Evolutionary conservation across 1,284 basidiomycete genomes (phyloP).

Genomic region (Malassezia psittaci): DNA sequence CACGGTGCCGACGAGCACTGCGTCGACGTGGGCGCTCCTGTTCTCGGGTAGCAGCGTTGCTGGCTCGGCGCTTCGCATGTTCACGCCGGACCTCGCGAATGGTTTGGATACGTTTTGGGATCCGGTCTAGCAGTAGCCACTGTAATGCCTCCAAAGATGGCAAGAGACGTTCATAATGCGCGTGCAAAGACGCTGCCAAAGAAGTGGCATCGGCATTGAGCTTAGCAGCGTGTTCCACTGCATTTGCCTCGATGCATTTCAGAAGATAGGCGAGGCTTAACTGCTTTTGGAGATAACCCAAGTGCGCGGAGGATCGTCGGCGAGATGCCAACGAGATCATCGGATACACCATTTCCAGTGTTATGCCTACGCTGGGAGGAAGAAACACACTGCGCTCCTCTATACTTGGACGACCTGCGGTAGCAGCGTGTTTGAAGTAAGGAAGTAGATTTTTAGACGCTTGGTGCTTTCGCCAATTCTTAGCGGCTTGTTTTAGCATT

Average conservation of each 20-base stretch:
- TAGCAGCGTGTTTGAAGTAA: background rate
- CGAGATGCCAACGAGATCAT: conserved; percentile 20
- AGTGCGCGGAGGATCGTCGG: conserved; percentile 1
- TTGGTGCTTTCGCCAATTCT: background rate
- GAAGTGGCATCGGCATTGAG: background rate
- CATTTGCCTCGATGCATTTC: conserved; percentile 1
- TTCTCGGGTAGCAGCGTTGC: background rate
- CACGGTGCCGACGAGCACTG: no score
- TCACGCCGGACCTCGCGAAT: background rate
- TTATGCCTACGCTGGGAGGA: conserved; percentile 25
- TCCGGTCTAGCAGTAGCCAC: conserved; percentile 5
- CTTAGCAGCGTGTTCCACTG: background rate
- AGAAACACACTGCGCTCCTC: conserved; percentile 16
- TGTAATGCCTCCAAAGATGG: background rate
- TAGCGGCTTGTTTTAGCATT: background rate
- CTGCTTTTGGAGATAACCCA: conserved; percentile 2
- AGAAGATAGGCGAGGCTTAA: background rate
- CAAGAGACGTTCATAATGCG: conserved; percentile 3
- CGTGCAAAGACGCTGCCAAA: conserved; percentile 4
- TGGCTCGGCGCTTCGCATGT: conserved; percentile 5
- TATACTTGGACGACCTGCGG: no score
- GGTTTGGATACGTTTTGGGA: background rate
- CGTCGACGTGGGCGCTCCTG: background rate
- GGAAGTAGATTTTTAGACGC: background rate
- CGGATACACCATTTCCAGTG: conserved; percentile 22